Evolutionary conservation across 257 asterid species (phyloP).

Genomic region (Henckelia pumila): DNA sequence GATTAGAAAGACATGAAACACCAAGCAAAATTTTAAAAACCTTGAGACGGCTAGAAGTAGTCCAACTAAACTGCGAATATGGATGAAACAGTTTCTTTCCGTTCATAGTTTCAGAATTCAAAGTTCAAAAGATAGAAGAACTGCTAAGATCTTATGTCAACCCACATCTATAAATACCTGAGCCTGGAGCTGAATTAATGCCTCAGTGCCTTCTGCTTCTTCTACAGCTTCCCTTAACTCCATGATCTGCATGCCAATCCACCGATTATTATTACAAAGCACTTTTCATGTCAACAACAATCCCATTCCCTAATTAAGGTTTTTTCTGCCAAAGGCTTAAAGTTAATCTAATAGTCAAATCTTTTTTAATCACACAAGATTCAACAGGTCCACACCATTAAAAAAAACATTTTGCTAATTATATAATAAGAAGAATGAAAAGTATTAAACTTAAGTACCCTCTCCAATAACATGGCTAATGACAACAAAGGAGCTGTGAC

Average conservation of each 20-base stretch:
- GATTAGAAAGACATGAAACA: neutral
- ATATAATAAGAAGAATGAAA: neutral
- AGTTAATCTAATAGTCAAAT: constrained; percentile 12
- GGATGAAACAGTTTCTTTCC: neutral
- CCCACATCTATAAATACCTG: constrained; percentile 43
- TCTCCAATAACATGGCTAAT: constrained; percentile 16
- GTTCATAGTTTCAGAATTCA: neutral
- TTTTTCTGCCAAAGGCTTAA: too few species aligned
- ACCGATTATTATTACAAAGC: neutral
- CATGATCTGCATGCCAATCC: constrained; percentile 57
- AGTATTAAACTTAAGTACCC: neutral
- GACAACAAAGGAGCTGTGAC: constrained; percentile 11
- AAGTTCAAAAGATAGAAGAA: neutral
- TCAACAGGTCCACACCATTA: constrained; percentile 7
- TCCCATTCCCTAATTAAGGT: too few species aligned
- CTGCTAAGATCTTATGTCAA: neutral
- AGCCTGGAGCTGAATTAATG: constrained; percentile 61
- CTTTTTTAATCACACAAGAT: neutral
- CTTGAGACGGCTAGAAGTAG: constrained; percentile 19
- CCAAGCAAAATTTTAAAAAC: neutral
- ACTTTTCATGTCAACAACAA: too few species aligned
- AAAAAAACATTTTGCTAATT: constrained; percentile 10
- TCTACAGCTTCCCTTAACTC: constrained; percentile 89
- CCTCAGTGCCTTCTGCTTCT: constrained; percentile 59
- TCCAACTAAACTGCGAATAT: neutral